Evolutionary conservation across 2,329 filamentous ascomycete species (phyloP).

Genomic region (Nannizziopsis barbatae): DNA sequence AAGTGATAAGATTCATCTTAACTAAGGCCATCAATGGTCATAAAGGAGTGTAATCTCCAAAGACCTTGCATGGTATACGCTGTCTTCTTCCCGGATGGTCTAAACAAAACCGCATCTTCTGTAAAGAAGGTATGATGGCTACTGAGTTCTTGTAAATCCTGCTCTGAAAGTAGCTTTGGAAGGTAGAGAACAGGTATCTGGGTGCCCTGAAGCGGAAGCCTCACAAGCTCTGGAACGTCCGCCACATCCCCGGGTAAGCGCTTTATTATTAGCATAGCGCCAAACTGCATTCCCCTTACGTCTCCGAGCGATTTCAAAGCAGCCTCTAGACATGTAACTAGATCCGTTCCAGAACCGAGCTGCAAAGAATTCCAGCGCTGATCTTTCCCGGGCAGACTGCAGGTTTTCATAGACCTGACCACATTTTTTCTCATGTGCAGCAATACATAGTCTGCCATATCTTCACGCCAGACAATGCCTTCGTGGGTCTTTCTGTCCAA

Average conservation of each 20-base stretch:
- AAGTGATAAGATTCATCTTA: slow-evolving; percentile 9
- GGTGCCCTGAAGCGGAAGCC: slow-evolving; percentile 22
- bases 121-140: slow-evolving; percentile 22
- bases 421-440: slow-evolving; percentile 29
- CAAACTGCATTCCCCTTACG: slow-evolving; percentile 23
- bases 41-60: slow-evolving; percentile 31
- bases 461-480: slow-evolving; percentile 36
- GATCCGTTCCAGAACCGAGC: background rate
- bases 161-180: slow-evolving; percentile 22
- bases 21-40: slow-evolving; percentile 12
- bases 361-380: slow-evolving; percentile 2
- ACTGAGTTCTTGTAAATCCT: slow-evolving; percentile 24
- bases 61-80: slow-evolving; percentile 27
- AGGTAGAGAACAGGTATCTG: slow-evolving; percentile 32
- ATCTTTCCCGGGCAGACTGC: slow-evolving; percentile 18
- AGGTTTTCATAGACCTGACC: slow-evolving; percentile 28
- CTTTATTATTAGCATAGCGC: slow-evolving; percentile 23
- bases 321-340: slow-evolving; percentile 10
- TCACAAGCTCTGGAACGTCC: slow-evolving; percentile 20
- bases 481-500: slow-evolving; percentile 21
- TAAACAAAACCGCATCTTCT: slow-evolving; percentile 28
- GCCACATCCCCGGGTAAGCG: background rate
- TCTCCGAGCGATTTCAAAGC: slow-evolving; percentile 13
- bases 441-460: slow-evolving; percentile 38
- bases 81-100: slow-evolving; percentile 22